phyloP scores from a whole-genome alignment of 257 asterid species.

The Solanum okadae region DNA sequence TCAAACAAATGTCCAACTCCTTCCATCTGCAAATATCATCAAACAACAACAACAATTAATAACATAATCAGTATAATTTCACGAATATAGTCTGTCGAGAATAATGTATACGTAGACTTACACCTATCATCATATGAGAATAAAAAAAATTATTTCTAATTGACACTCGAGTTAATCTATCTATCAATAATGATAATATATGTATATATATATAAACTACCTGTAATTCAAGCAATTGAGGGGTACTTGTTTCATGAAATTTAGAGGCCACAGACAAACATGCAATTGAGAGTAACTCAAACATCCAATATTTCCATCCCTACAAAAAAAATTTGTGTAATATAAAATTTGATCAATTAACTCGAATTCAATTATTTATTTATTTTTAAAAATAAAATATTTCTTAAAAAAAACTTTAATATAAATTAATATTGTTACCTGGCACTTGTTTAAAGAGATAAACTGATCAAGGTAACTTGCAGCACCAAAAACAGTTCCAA shows the following conservation, averaged over 20 bases:
- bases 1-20: constrained; percentile 29
- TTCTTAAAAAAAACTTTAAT: not conserved
- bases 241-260: constrained; percentile 36
- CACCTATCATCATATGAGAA: too few relatives aligned
- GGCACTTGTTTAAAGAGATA: constrained; percentile 32
- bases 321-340: not conserved
- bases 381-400: too few relatives aligned
- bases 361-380: not conserved
- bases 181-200: too few relatives aligned
- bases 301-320: constrained; percentile 57
- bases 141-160: too few relatives aligned
- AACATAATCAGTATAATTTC: not conserved
- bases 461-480: constrained; percentile 69
- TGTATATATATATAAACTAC: not conserved
- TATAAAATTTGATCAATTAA: not conserved
- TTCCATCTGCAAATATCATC: constrained; percentile 23
- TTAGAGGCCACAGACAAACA: constrained; percentile 64
- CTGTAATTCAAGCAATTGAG: constrained; percentile 44
- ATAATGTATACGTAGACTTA: rapidly evolving
- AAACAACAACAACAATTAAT: not conserved
- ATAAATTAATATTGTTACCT: constrained; percentile 18
- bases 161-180: not conserved
- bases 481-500: constrained; percentile 45
- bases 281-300: constrained; percentile 52
- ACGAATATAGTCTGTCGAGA: rapidly evolving